Conservation (phyloP, 1,284 basidiomycete species). For the Puccinia hordei region DNA sequence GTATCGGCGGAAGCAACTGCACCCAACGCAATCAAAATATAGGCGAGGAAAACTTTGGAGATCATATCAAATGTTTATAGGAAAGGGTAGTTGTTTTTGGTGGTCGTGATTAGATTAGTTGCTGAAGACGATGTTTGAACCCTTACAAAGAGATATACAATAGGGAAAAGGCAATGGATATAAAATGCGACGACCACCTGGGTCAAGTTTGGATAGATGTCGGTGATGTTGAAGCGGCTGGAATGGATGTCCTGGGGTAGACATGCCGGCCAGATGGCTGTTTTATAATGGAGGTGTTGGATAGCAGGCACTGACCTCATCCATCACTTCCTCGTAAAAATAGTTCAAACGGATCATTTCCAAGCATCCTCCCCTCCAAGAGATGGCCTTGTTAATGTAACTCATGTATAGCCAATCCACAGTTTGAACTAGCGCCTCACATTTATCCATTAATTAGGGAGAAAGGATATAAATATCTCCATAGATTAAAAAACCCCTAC, state of each 20-base stretch:
- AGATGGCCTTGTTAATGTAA: neutral
- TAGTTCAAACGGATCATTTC: neutral
- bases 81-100: neutral
- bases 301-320: neutral
- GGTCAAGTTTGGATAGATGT: neutral
- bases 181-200: neutral
- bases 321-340: neutral
- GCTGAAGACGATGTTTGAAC: too few relatives aligned
- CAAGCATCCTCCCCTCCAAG: neutral
- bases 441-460: neutral
- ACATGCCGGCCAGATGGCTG: too few relatives aligned
- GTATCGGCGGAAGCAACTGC: neutral
- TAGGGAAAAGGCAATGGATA: too few relatives aligned
- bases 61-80: neutral
- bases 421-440: neutral
- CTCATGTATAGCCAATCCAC: neutral
- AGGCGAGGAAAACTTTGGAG: conserved; percentile 13
- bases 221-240: neutral
- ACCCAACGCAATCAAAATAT: neutral
- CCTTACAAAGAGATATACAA: too few relatives aligned
- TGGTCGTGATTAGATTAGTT: too few relatives aligned
- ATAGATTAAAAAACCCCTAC: neutral
- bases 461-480: neutral
- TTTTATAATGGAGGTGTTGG: too few relatives aligned
- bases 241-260: neutral